Percentiles rank a stretch among this genome's conserved stretches.
phyloP scores from a whole-genome alignment of 2,329 filamentous ascomycete species.

The Pseudogymnoascus sp. region DNA sequence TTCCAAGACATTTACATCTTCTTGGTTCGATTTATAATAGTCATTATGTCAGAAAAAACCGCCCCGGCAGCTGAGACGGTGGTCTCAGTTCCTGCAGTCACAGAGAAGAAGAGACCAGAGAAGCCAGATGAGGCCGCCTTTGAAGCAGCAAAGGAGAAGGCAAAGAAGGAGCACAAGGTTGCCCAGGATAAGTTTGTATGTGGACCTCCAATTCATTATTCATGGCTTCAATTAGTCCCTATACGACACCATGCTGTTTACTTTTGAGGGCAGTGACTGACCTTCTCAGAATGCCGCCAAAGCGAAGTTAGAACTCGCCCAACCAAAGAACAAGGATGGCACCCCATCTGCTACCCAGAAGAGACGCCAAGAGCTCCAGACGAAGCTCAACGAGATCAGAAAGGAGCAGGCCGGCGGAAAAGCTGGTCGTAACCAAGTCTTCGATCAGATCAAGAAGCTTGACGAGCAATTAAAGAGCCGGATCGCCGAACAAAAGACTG shows the following conservation, averaged over 20 bases:
- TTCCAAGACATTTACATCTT: neutral
- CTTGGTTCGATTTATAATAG: neutral
- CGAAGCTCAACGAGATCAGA: slow-evolving; percentile 76
- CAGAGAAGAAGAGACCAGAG: slow-evolving; percentile 57
- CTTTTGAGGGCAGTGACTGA: slow-evolving; percentile 16
- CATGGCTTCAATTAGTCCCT: neutral
- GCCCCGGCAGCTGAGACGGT: neutral
- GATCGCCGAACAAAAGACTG: slow-evolving; percentile 79
- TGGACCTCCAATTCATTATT: slow-evolving; percentile 15
- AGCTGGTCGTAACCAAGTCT: slow-evolving; percentile 65
- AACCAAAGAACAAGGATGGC: slow-evolving; percentile 69
- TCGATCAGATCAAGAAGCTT: slow-evolving; percentile 87
- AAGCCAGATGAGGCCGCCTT: slow-evolving; percentile 83
- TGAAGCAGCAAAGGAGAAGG: slow-evolving; percentile 70
- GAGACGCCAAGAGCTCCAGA: slow-evolving; percentile 77
- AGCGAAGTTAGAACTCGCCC: slow-evolving; percentile 77
- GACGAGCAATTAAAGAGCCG: slow-evolving; percentile 83
- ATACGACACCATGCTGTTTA: neutral
- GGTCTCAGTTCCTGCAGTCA: slow-evolving; percentile 16
- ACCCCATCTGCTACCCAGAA: slow-evolving; percentile 61
- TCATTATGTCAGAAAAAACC: slow-evolving; percentile 1
- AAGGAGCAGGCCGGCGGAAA: slow-evolving; percentile 85
- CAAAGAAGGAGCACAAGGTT: slow-evolving; percentile 79
- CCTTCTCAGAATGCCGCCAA: slow-evolving; percentile 68
- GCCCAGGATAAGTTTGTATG: slow-evolving; percentile 64